Conservation (phyloP, 2,329 filamentous ascomycete genomes). For the Remersonia thermophila region DNA sequence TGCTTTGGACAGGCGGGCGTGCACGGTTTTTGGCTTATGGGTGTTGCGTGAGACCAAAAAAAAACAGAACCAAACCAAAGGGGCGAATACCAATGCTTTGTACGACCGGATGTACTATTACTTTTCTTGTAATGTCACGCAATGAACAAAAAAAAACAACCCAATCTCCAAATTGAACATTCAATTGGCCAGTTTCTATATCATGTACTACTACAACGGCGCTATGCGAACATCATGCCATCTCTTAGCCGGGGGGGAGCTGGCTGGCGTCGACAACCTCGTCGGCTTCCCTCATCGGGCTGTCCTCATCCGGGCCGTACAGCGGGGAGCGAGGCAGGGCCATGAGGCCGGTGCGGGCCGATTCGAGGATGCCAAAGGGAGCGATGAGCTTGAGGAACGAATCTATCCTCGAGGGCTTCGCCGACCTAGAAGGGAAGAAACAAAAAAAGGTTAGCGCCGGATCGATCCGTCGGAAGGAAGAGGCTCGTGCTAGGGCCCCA, state of each 20-base stretch:
- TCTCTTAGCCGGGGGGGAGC: constrained; percentile 69
- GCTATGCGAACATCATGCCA: not conserved
- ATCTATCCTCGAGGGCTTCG: constrained; percentile 87
- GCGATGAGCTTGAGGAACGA: constrained; percentile 93
- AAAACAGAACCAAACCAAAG: too few relatives aligned
- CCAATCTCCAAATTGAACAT: not conserved
- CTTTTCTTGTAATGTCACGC: too few relatives aligned
- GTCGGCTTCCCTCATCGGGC: constrained; percentile 70
- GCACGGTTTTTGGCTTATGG: too few relatives aligned
- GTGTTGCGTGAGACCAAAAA: too few relatives aligned
- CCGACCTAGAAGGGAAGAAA: constrained; percentile 52
- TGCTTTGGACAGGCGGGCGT: too few relatives aligned
- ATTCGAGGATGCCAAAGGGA: constrained; percentile 94
- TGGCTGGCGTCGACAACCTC: constrained; percentile 92
- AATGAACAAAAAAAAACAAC: too few relatives aligned
- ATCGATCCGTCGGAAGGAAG: too few relatives aligned
- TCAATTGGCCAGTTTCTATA: not conserved
- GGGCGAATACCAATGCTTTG: too few relatives aligned
- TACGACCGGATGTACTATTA: too few relatives aligned
- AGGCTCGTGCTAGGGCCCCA: too few relatives aligned
- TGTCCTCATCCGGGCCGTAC: constrained; percentile 55
- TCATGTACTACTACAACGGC: too few relatives aligned
- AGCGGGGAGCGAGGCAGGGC: constrained; percentile 88
- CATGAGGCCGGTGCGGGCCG: constrained; percentile 91
- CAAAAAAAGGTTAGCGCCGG: constrained; percentile 11